A percentile compares a stretch with the other conserved stretches of the same genome.
Evolutionary conservation across 331 rosid genomes (phyloP).

Genomic region (Malus hybrid): DNA sequence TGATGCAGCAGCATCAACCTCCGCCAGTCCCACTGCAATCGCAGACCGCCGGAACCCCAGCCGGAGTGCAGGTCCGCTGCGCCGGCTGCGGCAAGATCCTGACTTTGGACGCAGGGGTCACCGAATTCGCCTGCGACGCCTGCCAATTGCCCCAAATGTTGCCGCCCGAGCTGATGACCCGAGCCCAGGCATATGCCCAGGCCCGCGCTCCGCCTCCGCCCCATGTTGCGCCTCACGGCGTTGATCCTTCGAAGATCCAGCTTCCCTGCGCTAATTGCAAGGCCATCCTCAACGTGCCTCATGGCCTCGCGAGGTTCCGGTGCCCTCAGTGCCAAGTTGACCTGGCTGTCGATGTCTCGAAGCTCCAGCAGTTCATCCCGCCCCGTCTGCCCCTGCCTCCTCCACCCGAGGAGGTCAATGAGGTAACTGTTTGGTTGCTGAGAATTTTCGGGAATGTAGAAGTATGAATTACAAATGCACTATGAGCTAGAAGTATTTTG

Average conservation of each 20-base stretch:
- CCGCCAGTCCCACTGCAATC: constrained; percentile 25
- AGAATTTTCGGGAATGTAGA: not conserved
- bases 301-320: constrained; percentile 38
- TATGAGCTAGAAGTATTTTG: not conserved
- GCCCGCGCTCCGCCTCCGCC: not conserved
- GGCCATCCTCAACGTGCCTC: constrained; percentile 58
- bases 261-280: constrained; percentile 51
- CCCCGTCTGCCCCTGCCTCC: constrained; percentile 14
- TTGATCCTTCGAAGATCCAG: constrained; percentile 59
- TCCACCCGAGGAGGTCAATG: constrained; percentile 48
- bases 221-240: constrained; percentile 41
- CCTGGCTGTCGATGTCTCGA: constrained; percentile 45
- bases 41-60: not conserved
- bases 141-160: constrained; percentile 51
- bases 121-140: constrained; percentile 37
- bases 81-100: constrained; percentile 47
- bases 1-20: constrained; percentile 27
- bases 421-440: constrained; percentile 24
- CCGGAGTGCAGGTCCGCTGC: constrained; percentile 51
- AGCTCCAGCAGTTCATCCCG: constrained; percentile 26
- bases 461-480: not conserved
- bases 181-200: constrained; percentile 17
- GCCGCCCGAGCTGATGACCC: constrained; percentile 54
- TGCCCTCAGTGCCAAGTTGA: constrained; percentile 55
- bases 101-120: constrained; percentile 33